A percentile compares a stretch with the other conserved stretches of the same genome.
Evolutionary conservation across 2,329 filamentous ascomycete species (phyloP).

Genomic region (Cercospora sojina): DNA sequence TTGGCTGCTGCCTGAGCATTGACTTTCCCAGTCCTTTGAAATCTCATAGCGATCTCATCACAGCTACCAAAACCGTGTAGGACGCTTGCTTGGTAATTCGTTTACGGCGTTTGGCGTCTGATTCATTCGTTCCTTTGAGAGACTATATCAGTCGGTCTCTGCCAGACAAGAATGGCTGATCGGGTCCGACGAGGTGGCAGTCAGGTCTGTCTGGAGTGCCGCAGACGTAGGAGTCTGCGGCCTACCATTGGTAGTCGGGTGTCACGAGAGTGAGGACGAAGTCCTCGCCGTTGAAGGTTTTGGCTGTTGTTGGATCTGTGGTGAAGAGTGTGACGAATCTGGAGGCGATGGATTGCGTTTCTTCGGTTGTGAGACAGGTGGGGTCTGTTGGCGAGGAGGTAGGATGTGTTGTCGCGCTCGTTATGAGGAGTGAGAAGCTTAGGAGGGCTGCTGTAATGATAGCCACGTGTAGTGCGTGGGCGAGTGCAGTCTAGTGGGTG

Average conservation of each 20-base stretch:
- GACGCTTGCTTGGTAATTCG: not conserved
- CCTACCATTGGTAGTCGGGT: not conserved
- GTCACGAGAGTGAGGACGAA: not conserved
- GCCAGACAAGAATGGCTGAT: not conserved
- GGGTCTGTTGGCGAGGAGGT: not conserved
- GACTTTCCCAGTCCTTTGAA: not conserved
- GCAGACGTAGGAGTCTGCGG: not conserved
- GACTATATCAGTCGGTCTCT: not conserved
- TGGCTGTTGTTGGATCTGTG: not conserved
- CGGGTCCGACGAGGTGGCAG: not conserved
- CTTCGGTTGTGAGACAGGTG: not conserved
- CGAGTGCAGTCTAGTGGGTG: not conserved
- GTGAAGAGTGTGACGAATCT: not conserved
- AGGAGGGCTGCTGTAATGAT: not conserved
- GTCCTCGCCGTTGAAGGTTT: not conserved
- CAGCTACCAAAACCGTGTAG: not conserved
- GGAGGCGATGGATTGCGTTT: not conserved
- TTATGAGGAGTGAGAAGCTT: not conserved
- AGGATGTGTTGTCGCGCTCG: not conserved
- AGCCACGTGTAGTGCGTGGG: not conserved
- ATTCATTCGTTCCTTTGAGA: not conserved
- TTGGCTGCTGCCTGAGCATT: not conserved
- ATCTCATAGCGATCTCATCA: not conserved
- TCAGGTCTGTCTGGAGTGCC: not conserved
- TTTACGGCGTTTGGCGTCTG: not conserved